Base-by-base conservation (phyloP, 257 asterid species). In the Plantago ovata region DNA sequence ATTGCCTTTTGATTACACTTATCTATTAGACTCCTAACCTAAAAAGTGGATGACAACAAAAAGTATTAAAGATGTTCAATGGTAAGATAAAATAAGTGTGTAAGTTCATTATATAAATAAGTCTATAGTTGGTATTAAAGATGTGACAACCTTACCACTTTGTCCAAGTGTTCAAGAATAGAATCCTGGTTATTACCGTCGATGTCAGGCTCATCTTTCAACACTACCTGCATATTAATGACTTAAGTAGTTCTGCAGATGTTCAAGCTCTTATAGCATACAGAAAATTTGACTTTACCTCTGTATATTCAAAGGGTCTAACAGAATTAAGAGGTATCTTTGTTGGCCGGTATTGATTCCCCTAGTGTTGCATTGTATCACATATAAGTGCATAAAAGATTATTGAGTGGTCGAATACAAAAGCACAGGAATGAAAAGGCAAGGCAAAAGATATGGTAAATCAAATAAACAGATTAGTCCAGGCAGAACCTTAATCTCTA, bases 341-440 rank as follows among this genome's bases (percentile, higher is more conserved):
- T 24, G 94, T 81, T 41, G 98, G 95, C 19, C 96, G 94, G 61
- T 92, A 92, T 60, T 92, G 98, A 76, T 84, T 92, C 66, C 96
- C 96, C 98, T 88, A 60, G 45, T 22, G 28, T 71, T 65, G 64
- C 56, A 61, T 14, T 41, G 66, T 53, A 66, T 28, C 39, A 65
- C 47, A 58, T 33, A 62, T 54, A 66, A 68, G 63, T 54, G 58
- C n/a, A 64, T 62, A 39, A 22, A 64, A 12, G 46, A 42, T 9
- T 44, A 32, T 60, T 18, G 53, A 53, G 52, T 51, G 58, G 21
- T 47, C 33, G 15, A 20, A 20, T 36, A 46, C n/a, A 50, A 47
- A 56, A 12, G n/a, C 39, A 61, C 63, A 43, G 21, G 6, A 39
- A 23, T 38, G 32, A 58, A 33, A 4, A 44, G 22, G 50, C 53